phyloP scores from a whole-genome alignment of 2,329 filamentous ascomycete genomes.

The Aureobasidium sp. region DNA sequence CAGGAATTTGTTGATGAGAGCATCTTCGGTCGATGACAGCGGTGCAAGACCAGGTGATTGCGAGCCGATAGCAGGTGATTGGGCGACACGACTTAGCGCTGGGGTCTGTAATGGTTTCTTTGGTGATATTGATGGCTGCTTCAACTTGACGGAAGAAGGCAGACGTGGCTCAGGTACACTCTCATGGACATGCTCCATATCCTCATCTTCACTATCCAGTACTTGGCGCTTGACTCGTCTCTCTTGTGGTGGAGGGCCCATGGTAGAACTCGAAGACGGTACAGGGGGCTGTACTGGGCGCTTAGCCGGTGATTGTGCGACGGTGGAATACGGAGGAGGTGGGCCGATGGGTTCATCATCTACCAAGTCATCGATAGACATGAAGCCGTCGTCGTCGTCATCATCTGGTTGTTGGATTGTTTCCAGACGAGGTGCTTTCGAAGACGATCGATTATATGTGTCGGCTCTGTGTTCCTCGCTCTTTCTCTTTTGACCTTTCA shows the following conservation, averaged over 20 bases:
- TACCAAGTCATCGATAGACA: slow-evolving; percentile 33
- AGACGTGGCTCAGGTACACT: slow-evolving; percentile 7
- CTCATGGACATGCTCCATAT: slow-evolving; percentile 6
- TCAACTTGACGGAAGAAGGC: slow-evolving; percentile 12
- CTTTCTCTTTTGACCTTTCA: slow-evolving; percentile 36
- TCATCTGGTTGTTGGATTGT: background rate
- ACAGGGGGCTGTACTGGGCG: background rate
- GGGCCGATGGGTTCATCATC: slow-evolving; percentile 26
- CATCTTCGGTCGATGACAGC: slow-evolving; percentile 6
- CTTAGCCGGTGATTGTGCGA: slow-evolving; percentile 21
- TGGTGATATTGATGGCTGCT: slow-evolving; percentile 4
- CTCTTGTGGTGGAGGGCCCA: background rate
- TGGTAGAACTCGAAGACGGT: slow-evolving; percentile 13
- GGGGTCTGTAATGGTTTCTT: slow-evolving; percentile 9
- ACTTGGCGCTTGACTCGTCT: background rate
- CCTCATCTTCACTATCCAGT: slow-evolving; percentile 14
- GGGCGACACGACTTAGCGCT: background rate
- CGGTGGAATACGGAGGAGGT: slow-evolving; percentile 41
- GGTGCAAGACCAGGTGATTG: slow-evolving; percentile 1
- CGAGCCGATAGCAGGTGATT: background rate
- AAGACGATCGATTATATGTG: background rate
- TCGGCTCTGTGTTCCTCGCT: slow-evolving; percentile 35
- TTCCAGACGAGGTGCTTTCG: background rate
- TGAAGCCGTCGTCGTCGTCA: slow-evolving; percentile 25
- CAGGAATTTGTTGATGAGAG: slow-evolving; percentile 8